Base-by-base conservation (phyloP, 1,139 yeast genomes). In the Schizosaccharomyces versatilis region DNA sequence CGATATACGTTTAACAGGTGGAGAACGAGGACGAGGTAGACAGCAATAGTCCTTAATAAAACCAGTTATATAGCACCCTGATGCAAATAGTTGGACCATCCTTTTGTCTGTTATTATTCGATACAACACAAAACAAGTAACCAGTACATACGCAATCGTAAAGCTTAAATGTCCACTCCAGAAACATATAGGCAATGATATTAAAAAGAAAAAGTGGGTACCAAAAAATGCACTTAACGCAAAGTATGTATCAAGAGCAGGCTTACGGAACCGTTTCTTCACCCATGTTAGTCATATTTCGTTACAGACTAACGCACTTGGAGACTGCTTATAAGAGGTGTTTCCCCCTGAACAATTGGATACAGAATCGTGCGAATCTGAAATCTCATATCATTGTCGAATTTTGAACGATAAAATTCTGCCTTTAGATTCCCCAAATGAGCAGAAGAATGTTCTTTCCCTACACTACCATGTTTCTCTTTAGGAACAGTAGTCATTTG, bases 161-260 rank as follows among this genome's bases (percentile, higher is more conserved):
- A 80, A 60, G 9, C 66, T 65, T 7, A 77, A 71, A 42, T 73
- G 74, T 1, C 96, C 96, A 60, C 80, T 76, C 96, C 96, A 90
- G 49, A 78, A 73, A 7, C 94, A 84, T 36, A 84, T 66, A 0
- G 98, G 98, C 51, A 90, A 72, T 78, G 84, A 79, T 54, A 88
- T 67, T 55, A 90, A 94, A 66, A 90, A 90, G 65, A 90, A 90
- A 0, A 95, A 85, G 67, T 90, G 98, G 8, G 94, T 78, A 0
- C 96, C 98, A 60, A 90, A 71, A 63, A 83, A 81, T 24, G 98
- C 96, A 1, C 94, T 77, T 73, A 85, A 78, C 12, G 94, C 84
- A 67, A 90, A 90, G 66, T 82, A 90, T 52, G 73, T 65, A 67
- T 88, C 96, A 56, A 81, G 69, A 38, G 69, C 58, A 2, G 79